Conservation (phyloP, 2,329 filamentous ascomycete genomes). For the Aulographum hederae region DNA sequence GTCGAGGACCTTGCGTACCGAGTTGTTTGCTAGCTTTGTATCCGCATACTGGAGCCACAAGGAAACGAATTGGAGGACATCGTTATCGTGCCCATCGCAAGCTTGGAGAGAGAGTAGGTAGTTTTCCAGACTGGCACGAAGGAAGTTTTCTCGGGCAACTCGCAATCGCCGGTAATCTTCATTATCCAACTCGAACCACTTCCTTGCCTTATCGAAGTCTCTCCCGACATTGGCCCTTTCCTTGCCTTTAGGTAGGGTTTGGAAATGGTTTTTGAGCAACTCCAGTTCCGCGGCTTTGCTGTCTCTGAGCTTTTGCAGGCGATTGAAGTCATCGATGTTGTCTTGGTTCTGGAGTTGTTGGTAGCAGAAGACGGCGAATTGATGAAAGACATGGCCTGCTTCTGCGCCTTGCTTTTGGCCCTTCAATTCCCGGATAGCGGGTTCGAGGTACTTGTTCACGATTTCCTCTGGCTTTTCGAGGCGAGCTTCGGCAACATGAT, state of each 20-base stretch:
- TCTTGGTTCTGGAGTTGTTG: constrained; percentile 80
- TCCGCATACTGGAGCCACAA: constrained; percentile 81
- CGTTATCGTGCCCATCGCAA: constrained; percentile 76
- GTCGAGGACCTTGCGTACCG: constrained; percentile 50
- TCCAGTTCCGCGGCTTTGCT: constrained; percentile 66
- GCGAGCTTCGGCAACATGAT: constrained; percentile 75
- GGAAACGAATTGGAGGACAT: constrained; percentile 79
- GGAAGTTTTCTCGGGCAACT: constrained; percentile 59
- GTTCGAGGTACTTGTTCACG: constrained; percentile 67
- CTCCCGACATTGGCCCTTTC: background rate
- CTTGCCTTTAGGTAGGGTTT: constrained; percentile 27
- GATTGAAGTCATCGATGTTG: constrained; percentile 63
- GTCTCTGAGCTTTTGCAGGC: constrained; percentile 61
- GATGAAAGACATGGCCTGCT: constrained; percentile 78
- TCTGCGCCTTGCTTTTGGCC: constrained; percentile 49
- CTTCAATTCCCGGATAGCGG: constrained; percentile 66
- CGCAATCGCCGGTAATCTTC: constrained; percentile 67
- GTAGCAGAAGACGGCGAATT: constrained; percentile 91
- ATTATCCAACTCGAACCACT: constrained; percentile 81
- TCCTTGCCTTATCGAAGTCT: background rate
- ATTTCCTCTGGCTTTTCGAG: constrained; percentile 85
- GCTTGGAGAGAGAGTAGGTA: constrained; percentile 73
- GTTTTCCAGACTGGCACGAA: constrained; percentile 81
- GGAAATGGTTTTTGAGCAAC: constrained; percentile 39
- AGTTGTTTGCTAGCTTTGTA: constrained; percentile 57